Evolutionary conservation across 345 rosid genomes (phyloP).

Genomic region (Durio zibethinus): DNA sequence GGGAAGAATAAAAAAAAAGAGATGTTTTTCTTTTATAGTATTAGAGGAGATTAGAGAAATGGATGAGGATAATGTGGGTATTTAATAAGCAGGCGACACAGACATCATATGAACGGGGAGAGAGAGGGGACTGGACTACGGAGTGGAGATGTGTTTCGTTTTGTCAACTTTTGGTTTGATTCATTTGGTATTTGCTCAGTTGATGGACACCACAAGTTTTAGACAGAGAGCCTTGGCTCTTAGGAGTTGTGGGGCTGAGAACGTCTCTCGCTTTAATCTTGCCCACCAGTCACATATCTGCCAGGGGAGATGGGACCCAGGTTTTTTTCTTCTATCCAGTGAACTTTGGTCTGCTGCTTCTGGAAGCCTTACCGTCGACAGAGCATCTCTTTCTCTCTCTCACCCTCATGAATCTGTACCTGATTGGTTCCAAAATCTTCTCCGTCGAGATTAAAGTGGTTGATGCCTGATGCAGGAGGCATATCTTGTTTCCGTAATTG

Average conservation of each 20-base stretch:
- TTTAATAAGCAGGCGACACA: background rate
- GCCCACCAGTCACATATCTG: constrained; percentile 31
- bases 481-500: background rate
- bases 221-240: background rate
- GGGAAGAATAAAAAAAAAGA: too few species aligned
- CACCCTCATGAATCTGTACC: background rate
- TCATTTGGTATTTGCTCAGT: background rate
- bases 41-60: background rate
- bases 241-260: constrained; percentile 28
- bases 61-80: background rate
- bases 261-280: constrained; percentile 13
- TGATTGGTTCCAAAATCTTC: background rate
- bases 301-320: constrained; percentile 23
- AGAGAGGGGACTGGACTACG: background rate
- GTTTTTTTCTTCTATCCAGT: background rate
- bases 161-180: constrained; percentile 7
- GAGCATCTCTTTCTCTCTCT: background rate
- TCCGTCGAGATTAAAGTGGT: background rate
- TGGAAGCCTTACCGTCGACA: background rate
- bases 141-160: background rate
- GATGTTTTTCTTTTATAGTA: background rate
- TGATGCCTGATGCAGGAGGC: background rate
- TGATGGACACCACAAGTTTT: constrained; percentile 25
- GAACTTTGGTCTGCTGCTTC: background rate
- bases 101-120: background rate